Evolutionary conservation across 2,329 filamentous ascomycete genomes (phyloP), one percentile per base, ranked within the genome.

Genomic region (Scedosporium dehoogii): DNA sequence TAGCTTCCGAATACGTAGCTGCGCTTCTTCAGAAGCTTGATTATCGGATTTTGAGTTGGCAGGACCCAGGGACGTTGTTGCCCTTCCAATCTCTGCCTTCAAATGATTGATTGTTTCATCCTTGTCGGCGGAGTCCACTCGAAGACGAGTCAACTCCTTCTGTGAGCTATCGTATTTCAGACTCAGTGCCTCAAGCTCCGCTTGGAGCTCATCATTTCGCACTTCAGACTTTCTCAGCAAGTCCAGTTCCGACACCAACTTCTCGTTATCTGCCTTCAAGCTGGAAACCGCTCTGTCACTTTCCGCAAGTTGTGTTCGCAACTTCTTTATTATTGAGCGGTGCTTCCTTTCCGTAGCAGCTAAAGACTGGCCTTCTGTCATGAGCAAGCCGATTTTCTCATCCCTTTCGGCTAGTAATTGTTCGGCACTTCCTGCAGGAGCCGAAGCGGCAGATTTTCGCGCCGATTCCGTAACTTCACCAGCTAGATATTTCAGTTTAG

Each of bases 331-430:
- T 3, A 88, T 87, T 5, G 85, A 85, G 64, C 93, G 81, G 66
- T 96, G 87, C 70, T 92, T 91, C 73, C 97, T 84, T 72, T 99
- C 94, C 0, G 85, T 89, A 68, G 88, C 90, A 1, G 91, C 92
- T 7, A 97, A 80, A 67, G 89, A 92, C 68, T 94, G 90, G 0
- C 96, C 94, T 76, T 99, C 94, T 68, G 96, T 88, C 80, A 99
- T 89, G 12, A 99, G 78, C 57, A 92, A 78, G 2, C 92, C 91
- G 69, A 97, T 96, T 71, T 90, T 90, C 68, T 93, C 87, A 68
- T 97, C 92, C 70, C 92, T 96, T 69, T 96, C 92, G 1, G 91
- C 89, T 14, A 97, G 73, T 70, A 90, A 92, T 72, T 88, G 90
- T 66, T 96, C 90, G 1, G 80, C 63, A 62, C 86, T 90, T 5